These are phyloP conservation scores for Trichaptum fuscoviolaceum DNA, from an alignment of 768 basidiomycete genomes.

Conservation along the genomic window DNA sequence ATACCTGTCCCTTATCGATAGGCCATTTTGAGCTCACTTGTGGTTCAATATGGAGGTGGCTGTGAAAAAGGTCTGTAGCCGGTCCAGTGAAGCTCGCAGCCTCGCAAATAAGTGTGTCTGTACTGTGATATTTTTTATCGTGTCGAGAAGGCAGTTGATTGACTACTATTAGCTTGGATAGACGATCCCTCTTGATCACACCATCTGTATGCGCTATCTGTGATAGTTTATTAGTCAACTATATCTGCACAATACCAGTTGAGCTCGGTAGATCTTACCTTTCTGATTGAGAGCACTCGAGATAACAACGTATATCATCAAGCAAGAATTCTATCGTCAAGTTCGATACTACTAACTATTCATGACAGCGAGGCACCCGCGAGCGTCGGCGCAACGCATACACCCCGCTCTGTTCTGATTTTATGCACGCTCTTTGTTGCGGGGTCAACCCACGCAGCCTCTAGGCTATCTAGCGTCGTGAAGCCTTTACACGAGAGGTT, in stretches of 20 bases:
- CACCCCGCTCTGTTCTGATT: conserved; percentile 82
- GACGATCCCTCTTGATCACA: too few relatives aligned
- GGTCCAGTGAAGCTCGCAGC: too few relatives aligned
- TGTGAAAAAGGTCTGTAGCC: too few relatives aligned
- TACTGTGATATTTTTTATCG: too few relatives aligned
- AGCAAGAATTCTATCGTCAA: neutral
- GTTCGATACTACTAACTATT: conserved; percentile 13
- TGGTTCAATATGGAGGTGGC: too few relatives aligned
- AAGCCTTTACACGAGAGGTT: conserved; percentile 49
- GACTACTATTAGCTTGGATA: too few relatives aligned
- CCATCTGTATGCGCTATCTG: too few relatives aligned
- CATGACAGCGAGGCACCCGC: conserved; percentile 92
- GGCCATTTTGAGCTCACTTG: too few relatives aligned
- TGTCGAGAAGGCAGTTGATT: too few relatives aligned
- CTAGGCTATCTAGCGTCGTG: conserved; percentile 78
- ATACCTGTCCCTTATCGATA: too few relatives aligned
- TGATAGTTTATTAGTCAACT: neutral
- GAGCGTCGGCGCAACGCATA: conserved; percentile 74
- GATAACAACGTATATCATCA: neutral
- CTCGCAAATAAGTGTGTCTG: too few relatives aligned
- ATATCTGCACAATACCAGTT: neutral
- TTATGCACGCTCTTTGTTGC: conserved; percentile 70
- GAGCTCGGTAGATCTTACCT: neutral
- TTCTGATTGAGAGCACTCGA: neutral
- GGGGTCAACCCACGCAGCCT: conserved; percentile 93